Evolutionary conservation across 768 basidiomycete genomes (phyloP).

Genomic region (Tulasnella calospora): DNA sequence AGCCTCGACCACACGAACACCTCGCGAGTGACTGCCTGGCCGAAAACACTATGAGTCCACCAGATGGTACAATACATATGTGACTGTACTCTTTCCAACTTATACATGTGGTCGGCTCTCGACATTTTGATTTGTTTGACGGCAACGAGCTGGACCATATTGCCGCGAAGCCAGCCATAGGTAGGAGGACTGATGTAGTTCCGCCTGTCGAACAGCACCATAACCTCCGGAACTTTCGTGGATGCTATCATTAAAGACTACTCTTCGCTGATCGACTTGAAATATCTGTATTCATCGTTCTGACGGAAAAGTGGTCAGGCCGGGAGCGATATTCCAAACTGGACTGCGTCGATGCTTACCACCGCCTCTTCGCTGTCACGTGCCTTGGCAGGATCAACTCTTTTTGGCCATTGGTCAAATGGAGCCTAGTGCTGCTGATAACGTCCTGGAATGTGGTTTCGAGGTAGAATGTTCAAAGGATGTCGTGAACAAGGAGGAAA

Average conservation of each 20-base stretch:
- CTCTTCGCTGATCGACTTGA: not conserved
- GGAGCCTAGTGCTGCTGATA: too few relatives aligned
- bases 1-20: not conserved
- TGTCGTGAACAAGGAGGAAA: too few relatives aligned
- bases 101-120: not conserved
- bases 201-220: not conserved
- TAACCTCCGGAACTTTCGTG: not conserved
- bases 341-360: too few relatives aligned
- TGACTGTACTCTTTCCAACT: not conserved
- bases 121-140: not conserved
- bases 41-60: not conserved
- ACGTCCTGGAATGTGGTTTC: too few relatives aligned
- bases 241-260: not conserved
- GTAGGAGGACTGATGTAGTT: not conserved
- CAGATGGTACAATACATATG: not conserved
- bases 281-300: not conserved
- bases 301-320: too few relatives aligned
- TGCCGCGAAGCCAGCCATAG: not conserved
- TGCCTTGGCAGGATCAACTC: too few relatives aligned
- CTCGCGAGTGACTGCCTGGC: not conserved
- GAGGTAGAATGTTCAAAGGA: too few relatives aligned
- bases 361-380: too few relatives aligned
- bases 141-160: not conserved
- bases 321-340: too few relatives aligned
- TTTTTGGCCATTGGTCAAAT: too few relatives aligned